Evolutionary conservation across 1,139 yeast genomes (phyloP), one percentile per base, ranked within the genome.

Genomic region (Zygosaccharomyces pseudobailii): DNA sequence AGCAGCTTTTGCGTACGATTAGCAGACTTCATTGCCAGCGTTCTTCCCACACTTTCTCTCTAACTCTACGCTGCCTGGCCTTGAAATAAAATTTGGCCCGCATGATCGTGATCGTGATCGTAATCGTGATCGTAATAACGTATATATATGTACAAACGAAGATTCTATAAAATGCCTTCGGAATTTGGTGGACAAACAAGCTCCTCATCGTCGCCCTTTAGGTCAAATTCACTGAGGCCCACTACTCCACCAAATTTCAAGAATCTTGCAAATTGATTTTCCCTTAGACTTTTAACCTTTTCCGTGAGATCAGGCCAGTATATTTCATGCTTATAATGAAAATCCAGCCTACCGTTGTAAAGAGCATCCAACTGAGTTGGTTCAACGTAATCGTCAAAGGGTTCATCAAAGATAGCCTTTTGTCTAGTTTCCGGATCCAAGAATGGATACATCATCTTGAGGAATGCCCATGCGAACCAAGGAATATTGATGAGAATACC

Each of bases 381-480:
- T 6, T 95, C 95, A 9, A 89, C 89, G 60, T 83, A 87, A 36
- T 86, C 74, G 34, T 80, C 81, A 66, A 89, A 86, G 4, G 95
- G 94, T 58, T 88, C 87, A 63, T 86, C 92, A 65, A 81, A 89
- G 4, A 87, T 86, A 24, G 90, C 80, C 69, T 90, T 90, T 66
- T 87, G 94, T 55, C 94, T 76, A 0, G 97, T 90, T 56, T 84
- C 72, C 1, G 97, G 97, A 61, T 90, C 97, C 50, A 90, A 86
- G 61, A 90, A 88, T 5, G 97, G 97, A 54, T 87, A 85, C 54
- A 88, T 87, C 56, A 89, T 71, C 67, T 86, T 88, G 59, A 90
- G 73, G 59, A 90, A 89, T 2, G 95, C 82, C 78, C 92, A 83
- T 3, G 87, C 96, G 46, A 86, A 71, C 80, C 92, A 83, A 9